Evolutionary conservation across 2,329 filamentous ascomycete species (phyloP).

Genomic region (Knufia fluminis): DNA sequence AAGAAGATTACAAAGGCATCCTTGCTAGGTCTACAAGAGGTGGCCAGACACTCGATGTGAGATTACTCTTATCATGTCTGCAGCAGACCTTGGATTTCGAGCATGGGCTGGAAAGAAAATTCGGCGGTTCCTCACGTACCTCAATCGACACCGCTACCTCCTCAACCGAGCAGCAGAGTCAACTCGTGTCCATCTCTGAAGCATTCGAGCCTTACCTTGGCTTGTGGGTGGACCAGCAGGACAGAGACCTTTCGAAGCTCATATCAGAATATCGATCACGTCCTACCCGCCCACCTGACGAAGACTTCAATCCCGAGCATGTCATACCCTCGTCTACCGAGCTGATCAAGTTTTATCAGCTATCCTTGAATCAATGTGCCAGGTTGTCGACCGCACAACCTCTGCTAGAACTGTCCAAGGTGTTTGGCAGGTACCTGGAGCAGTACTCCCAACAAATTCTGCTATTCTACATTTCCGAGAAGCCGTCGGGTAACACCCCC

Average conservation of each 20-base stretch:
- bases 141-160: slow-evolving; percentile 88
- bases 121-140: slow-evolving; percentile 58
- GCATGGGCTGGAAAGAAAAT: slow-evolving; percentile 76
- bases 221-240: slow-evolving; percentile 93
- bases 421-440: slow-evolving; percentile 86
- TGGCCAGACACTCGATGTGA: slow-evolving; percentile 76
- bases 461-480: slow-evolving; percentile 58
- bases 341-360: slow-evolving; percentile 92
- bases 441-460: slow-evolving; percentile 92
- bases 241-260: slow-evolving; percentile 72
- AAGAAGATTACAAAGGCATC: slow-evolving; percentile 91
- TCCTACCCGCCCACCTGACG: slow-evolving; percentile 68
- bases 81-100: slow-evolving; percentile 97
- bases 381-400: slow-evolving; percentile 89
- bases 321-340: slow-evolving; percentile 93
- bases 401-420: slow-evolving; percentile 72
- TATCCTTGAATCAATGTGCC: slow-evolving; percentile 85
- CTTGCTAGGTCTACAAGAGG: slow-evolving; percentile 77
- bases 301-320: slow-evolving; percentile 83
- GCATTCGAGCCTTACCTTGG: slow-evolving; percentile 96
- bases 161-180: slow-evolving; percentile 64
- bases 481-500: slow-evolving; percentile 45
- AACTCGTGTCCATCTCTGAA: slow-evolving; percentile 85
- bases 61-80: slow-evolving; percentile 75
- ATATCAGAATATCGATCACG: slow-evolving; percentile 83